Evolutionary conservation across 2,329 filamentous ascomycete genomes (phyloP).

Genomic region (Trichoderma sp.): DNA sequence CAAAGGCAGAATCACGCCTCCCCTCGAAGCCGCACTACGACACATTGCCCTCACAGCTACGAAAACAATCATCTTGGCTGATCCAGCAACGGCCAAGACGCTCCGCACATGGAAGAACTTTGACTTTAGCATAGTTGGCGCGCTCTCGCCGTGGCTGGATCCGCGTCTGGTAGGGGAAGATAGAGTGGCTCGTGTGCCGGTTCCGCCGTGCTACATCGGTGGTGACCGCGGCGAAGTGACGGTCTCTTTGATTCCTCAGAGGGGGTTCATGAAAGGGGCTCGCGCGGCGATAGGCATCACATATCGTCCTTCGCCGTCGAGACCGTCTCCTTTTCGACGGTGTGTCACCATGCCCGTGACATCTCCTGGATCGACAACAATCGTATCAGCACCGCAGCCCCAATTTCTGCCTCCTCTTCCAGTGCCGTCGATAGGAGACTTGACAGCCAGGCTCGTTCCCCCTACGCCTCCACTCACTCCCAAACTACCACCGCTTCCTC

Average conservation of each 20-base stretch:
- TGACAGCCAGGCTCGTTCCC: conserved; percentile 3
- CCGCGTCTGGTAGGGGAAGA: conserved; percentile 34
- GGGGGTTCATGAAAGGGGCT: conserved; percentile 56
- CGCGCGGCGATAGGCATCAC: conserved; percentile 71
- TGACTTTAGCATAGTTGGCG: conserved; percentile 45
- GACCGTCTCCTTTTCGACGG: conserved; percentile 23
- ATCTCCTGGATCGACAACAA: not conserved
- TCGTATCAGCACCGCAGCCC: conserved; percentile 2
- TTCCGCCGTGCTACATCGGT: conserved; percentile 51
- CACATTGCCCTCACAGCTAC: conserved; percentile 54
- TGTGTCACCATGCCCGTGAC: not conserved
- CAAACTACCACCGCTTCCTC: conserved; percentile 28
- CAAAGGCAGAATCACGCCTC: conserved; percentile 60
- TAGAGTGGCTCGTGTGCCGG: conserved; percentile 43
- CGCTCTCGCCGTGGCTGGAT: conserved; percentile 48
- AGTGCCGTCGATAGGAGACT: conserved; percentile 3
- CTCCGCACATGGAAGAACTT: conserved; percentile 70
- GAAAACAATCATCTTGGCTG: conserved; percentile 63
- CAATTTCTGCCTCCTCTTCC: conserved; percentile 17
- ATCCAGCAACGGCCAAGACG: conserved; percentile 60
- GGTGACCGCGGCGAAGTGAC: conserved; percentile 66
- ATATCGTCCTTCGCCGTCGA: conserved; percentile 56
- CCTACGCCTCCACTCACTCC: conserved; percentile 38
- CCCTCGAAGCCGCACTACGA: conserved; percentile 65
- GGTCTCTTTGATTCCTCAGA: conserved; percentile 62